Percentiles rank a stretch among this genome's conserved stretches.
Evolutionary conservation across 1,284 basidiomycete species (phyloP).

Genomic region (Singerocomus inundabilis): DNA sequence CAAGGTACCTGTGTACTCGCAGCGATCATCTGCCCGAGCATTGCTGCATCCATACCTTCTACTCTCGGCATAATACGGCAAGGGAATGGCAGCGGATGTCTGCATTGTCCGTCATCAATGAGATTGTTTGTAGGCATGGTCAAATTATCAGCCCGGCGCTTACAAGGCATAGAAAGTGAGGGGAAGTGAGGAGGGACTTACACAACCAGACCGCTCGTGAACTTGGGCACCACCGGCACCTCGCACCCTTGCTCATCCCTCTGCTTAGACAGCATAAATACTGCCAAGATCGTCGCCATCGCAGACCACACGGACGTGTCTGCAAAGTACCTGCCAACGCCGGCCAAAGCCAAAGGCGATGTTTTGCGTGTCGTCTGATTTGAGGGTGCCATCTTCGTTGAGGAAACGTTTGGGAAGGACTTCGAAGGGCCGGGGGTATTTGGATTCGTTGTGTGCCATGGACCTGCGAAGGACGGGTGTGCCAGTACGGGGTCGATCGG

Average conservation of each 20-base stretch:
- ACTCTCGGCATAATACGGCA: conserved; percentile 19
- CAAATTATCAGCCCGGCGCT: too few relatives aligned
- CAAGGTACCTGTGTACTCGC: conserved; percentile 1
- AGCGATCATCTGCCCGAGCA: conserved; percentile 11
- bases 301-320: conserved; percentile 18
- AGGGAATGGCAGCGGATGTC: conserved; percentile 17
- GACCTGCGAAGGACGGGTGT: conserved; percentile 6
- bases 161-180: too few relatives aligned
- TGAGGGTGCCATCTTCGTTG: conserved; percentile 17
- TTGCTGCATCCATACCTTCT: conserved; percentile 6
- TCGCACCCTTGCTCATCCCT: conserved; percentile 9
- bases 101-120: neutral
- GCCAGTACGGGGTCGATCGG: neutral
- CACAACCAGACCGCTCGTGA: conserved; percentile 11
- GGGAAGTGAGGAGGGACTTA: neutral
- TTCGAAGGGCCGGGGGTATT: conserved; percentile 14
- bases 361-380: conserved; percentile 14
- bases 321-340: conserved; percentile 19
- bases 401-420: conserved; percentile 23
- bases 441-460: conserved; percentile 20
- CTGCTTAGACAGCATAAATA: conserved; percentile 11
- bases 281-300: conserved; percentile 13
- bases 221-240: conserved; percentile 11
- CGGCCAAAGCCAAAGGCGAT: conserved; percentile 23
- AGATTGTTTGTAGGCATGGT: neutral